These are phyloP conservation scores for Alternaria sp. DNA, from an alignment of 2,329 filamentous ascomycete species.

Conservation along the genomic window DNA sequence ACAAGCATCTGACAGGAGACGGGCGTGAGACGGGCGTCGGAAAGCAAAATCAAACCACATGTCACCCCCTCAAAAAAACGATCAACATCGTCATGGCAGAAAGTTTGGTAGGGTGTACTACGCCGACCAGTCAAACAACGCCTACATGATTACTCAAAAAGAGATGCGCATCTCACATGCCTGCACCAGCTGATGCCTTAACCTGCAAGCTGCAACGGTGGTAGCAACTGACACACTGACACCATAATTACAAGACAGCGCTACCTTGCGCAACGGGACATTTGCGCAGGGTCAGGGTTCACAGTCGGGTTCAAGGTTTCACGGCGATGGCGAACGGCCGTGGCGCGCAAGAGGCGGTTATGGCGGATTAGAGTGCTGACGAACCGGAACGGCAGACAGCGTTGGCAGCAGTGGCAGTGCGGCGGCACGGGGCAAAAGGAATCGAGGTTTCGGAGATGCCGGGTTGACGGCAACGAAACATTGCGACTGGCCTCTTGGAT, in stretches of 20 bases:
- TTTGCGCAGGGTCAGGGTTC: neutral
- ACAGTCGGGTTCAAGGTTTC: neutral
- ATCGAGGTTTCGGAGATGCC: neutral
- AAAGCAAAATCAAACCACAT: neutral
- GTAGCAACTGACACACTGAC: neutral
- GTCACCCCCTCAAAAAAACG: neutral
- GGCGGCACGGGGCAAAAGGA: neutral
- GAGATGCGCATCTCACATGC: neutral
- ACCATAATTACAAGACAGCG: neutral
- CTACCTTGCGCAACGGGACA: neutral
- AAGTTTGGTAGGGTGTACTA: neutral
- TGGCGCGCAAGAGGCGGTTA: conserved; percentile 1
- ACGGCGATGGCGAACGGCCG: neutral
- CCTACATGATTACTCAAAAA: neutral
- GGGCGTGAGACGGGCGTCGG: neutral
- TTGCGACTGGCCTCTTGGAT: neutral
- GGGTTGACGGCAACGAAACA: neutral
- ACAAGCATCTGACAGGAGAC: neutral
- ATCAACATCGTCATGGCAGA: neutral
- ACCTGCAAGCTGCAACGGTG: neutral
- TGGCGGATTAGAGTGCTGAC: neutral
- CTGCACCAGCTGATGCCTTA: neutral
- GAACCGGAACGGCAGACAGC: neutral
- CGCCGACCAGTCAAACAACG: neutral
- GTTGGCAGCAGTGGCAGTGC: neutral